Conservation (phyloP, 176 grass and related monocot species). For the Chrysopogon serrulatus region DNA sequence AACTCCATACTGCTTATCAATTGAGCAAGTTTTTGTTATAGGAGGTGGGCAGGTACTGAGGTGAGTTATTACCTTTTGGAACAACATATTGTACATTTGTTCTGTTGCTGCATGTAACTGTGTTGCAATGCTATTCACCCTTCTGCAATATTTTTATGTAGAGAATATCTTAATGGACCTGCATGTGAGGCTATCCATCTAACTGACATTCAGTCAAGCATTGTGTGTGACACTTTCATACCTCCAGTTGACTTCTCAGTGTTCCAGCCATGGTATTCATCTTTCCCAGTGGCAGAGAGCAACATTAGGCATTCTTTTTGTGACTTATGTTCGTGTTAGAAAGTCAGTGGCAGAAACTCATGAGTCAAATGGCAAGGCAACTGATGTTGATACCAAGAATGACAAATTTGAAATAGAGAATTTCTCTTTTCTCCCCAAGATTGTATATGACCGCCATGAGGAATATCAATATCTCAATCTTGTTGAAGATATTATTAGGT, state of each 20-base stretch:
- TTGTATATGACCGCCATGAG: conserved; percentile 66
- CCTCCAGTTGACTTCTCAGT: conserved; percentile 54
- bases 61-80: conserved; percentile 33
- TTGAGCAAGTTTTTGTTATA: conserved; percentile 84
- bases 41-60: conserved; percentile 73
- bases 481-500: conserved; percentile 70
- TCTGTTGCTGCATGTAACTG: not conserved
- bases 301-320: conserved; percentile 75
- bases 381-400: conserved; percentile 16
- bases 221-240: conserved; percentile 73
- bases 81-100: not conserved
- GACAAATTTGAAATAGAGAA: conserved; percentile 64
- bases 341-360: conserved; percentile 32
- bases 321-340: conserved; percentile 60
- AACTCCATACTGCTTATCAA: conserved; percentile 68
- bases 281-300: conserved; percentile 64
- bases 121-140: not conserved
- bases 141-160: conserved; percentile 26
- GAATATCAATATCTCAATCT: conserved; percentile 82
- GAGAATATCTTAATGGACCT: conserved; percentile 66
- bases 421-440: conserved; percentile 76
- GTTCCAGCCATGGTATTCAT: conserved; percentile 86
- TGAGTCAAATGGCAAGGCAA: conserved; percentile 33
- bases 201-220: conserved; percentile 60
- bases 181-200: conserved; percentile 82